Percentiles rank a stretch among this genome's conserved stretches.
These are phyloP conservation scores for Trypanosoma grayi DNA, from an alignment of 208 protist species.

Conservation along the genomic window DNA sequence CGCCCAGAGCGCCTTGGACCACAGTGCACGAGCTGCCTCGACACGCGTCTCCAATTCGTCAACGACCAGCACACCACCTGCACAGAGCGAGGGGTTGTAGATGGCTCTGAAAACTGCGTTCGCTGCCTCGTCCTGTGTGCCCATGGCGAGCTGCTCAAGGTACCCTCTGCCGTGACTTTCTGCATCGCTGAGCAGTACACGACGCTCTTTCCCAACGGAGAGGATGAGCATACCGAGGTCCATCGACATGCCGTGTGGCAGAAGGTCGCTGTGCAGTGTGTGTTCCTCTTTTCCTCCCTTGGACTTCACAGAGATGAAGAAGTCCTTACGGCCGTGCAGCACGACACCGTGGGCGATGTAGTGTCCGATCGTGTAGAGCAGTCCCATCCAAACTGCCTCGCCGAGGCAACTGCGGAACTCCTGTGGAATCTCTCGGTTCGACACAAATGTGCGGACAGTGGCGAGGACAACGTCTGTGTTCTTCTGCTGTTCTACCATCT, in stretches of 20 bases:
- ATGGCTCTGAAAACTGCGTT: conserved; percentile 72
- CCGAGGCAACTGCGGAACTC: conserved; percentile 57
- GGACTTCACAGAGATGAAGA: conserved; percentile 54
- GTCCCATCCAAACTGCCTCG: conserved; percentile 65
- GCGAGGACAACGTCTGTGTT: conserved; percentile 24
- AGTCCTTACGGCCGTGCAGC: conserved; percentile 69
- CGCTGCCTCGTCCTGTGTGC: conserved; percentile 74
- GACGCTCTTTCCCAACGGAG: conserved; percentile 65
- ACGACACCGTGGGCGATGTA: conserved; percentile 86
- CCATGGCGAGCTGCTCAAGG: conserved; percentile 68
- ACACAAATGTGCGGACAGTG: conserved; percentile 45
- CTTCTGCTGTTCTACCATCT: conserved; percentile 34
- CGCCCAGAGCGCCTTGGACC: conserved; percentile 76
- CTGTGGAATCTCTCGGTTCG: conserved; percentile 50
- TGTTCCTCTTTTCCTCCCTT: conserved; percentile 41
- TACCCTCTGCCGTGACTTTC: conserved; percentile 45
- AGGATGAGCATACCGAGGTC: conserved; percentile 67
- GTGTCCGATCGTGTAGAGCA: conserved; percentile 82
- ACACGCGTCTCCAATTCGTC: conserved; percentile 73
- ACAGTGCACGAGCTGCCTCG: conserved; percentile 60
- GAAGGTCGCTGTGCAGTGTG: conserved; percentile 52
- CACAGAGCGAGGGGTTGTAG: conserved; percentile 63
- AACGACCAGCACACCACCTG: conserved; percentile 45
- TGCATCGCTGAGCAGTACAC: conserved; percentile 46
- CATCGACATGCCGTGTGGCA: conserved; percentile 57